Conservation (phyloP, 805 yeast genomes). For the Spathaspora hagerdaliae region DNA sequence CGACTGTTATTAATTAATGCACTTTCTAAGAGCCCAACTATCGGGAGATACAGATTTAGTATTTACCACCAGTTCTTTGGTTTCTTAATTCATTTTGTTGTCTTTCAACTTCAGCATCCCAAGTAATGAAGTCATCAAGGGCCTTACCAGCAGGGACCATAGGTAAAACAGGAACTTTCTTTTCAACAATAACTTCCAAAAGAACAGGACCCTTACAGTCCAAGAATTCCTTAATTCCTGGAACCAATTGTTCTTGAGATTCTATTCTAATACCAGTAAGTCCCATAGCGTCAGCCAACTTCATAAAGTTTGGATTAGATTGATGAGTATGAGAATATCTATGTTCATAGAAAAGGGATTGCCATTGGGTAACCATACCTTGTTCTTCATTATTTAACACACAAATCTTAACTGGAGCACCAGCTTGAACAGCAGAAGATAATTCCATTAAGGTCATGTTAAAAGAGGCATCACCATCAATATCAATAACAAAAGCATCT, state of each 20-base stretch:
- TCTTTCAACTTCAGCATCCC: constrained; percentile 77
- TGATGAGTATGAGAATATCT: constrained; percentile 98
- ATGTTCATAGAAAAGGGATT: constrained; percentile 92
- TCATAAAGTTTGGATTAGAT: constrained; percentile 87
- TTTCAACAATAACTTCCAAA: constrained; percentile 86
- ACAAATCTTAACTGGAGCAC: constrained; percentile 83
- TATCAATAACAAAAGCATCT: constrained; percentile 90
- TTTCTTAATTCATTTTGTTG: constrained; percentile 64
- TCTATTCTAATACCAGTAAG: constrained; percentile 73
- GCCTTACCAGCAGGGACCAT: constrained; percentile 98
- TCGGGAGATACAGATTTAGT: constrained; percentile 28
- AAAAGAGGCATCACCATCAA: constrained; percentile 99
- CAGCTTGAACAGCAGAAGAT: constrained; percentile 90
- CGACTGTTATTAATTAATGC: background rate
- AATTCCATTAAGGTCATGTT: constrained; percentile 95
- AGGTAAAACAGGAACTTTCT: constrained; percentile 94
- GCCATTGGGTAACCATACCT: constrained; percentile 99
- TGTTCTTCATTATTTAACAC: constrained; percentile 96
- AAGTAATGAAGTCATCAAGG: constrained; percentile 85
- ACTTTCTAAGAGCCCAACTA: background rate
- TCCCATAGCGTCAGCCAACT: constrained; percentile 93
- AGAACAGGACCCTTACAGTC: constrained; percentile 79
- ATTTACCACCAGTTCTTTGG: constrained; percentile 70
- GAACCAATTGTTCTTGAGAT: constrained; percentile 56
- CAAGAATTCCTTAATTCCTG: constrained; percentile 59